Base-by-base conservation (phyloP, 1,284 basidiomycete species). In the Mycosarcoma maydis region DNA sequence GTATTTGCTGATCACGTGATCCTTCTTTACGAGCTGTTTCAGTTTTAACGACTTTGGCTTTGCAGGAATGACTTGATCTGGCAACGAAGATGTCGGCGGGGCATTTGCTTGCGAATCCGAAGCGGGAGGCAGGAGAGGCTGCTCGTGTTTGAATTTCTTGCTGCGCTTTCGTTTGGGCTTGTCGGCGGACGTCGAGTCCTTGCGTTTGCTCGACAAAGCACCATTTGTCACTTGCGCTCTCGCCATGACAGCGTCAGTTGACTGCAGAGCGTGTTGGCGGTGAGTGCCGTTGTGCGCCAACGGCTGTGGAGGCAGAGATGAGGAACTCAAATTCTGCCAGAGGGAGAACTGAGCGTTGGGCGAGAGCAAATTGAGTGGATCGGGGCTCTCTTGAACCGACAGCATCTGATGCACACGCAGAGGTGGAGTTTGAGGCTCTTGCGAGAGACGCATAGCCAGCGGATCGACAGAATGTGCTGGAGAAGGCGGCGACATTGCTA, bases 361-460 rank as follows among this genome's bases (percentile, higher is more conserved):
- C 6, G 60, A 64, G 20, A 70, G 55, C 30, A 70, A 30, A 20
- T 68, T 72, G 54, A 72, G 64, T 2, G 69, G 69, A 49, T 72
- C 69, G 16, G 69, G 69, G 36, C 69, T 72, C 22, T 72, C 64
- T 32, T 68, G 65, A 4, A 62, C 54, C 0, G 54, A 29, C 32
- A 62, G 23, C 17, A 47, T 33, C 11, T 45, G 39, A 6, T 36
- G 17, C 6, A 20, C 3, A 1, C 45, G 42, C 23, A 34, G 55
- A 24, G 65, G 58, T 4, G 65, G 65, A 20, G 65, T 68, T 36
- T 47, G 49, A 6, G 54, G 65, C 50, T 58, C 65, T 26, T 50
- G 47, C 11, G 45, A 50, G 1, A 13, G 39, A 20, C 36, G 57
- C 45, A 40, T 34, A 16, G 29, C 36, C 4, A 45, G 24, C 5